Evolutionary conservation across 345 rosid species (phyloP).

Genomic region (Syzygium aromaticum): DNA sequence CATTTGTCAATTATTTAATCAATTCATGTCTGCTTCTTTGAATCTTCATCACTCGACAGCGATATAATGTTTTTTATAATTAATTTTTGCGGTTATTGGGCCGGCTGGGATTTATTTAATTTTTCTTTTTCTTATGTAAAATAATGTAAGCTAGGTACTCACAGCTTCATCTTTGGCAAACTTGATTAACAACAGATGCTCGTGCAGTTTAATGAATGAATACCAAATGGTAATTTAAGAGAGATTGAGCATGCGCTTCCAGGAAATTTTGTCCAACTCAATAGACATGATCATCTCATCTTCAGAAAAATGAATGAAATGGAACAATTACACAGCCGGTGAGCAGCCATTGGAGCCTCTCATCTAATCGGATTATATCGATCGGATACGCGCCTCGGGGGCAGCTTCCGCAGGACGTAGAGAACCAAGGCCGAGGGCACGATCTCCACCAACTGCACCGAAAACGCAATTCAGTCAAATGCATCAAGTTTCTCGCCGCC

Average conservation of each 20-base stretch:
- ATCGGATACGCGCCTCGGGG: conserved; percentile 62
- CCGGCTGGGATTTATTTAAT: neutral
- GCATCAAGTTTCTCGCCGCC: neutral
- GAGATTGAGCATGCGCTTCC: neutral
- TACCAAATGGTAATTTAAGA: neutral
- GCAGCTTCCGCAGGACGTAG: conserved; percentile 67
- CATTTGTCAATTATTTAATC: neutral
- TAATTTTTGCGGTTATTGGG: neutral
- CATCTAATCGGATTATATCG: conserved; percentile 63
- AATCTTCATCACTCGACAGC: neutral
- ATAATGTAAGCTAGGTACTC: neutral
- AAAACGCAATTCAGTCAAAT: neutral
- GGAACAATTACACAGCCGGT: neutral
- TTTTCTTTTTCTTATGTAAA: neutral
- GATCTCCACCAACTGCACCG: conserved; percentile 63
- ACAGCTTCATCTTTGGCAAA: neutral
- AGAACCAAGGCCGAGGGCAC: conserved; percentile 70
- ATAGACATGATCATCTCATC: neutral
- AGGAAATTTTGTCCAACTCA: neutral
- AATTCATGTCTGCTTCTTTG: neutral
- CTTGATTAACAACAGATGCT: neutral
- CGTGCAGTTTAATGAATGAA: neutral
- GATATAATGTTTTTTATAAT: neutral
- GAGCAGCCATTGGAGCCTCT: neutral
- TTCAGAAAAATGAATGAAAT: neutral